Evolutionary conservation across 768 basidiomycete species (phyloP), one percentile per base, ranked within the genome.

Genomic region (Boletus rubroflammeus): DNA sequence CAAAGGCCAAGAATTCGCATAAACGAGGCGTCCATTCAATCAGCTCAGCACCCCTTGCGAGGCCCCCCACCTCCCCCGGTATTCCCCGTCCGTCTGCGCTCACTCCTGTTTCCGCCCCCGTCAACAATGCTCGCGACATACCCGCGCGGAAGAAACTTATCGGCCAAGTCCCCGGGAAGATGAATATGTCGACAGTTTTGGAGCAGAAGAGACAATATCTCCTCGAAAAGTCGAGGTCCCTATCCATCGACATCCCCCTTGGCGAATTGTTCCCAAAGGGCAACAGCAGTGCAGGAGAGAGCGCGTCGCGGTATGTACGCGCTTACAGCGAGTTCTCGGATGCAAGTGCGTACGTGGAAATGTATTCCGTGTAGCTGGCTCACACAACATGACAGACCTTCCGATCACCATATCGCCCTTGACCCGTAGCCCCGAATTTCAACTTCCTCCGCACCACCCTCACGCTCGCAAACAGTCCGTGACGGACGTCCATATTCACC

Each of bases 61-160:
- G 86, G 53, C 90, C 90, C 0, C 90, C 90, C 0, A 93, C 90
- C 2, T 91, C 88, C 3, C 88, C 91, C 17, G 88, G 89, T 10
- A 79, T 81, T 1, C 76, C 76, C 31, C 70, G 76, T 48, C 74
- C 73, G 1, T 63, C 72, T n/a, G 58, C 67, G 15, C 65, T 66
- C n/a, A 57, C 69, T 0, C 61, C 70, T 5, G 45, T 62, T 5
- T 62, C 64, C 4, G 34, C 50, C 39, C 51, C 60, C 23, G 54
- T 56, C 44, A 65, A 44, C 41, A 53, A 60, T 59, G 61, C 55
- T 7, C 72, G 69, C 51, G 74, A 74, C 19, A 51, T 62, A 6
- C 76, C 74, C 19, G 63, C 66, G 3, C 74, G 81, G 58, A 83
- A 79, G 62, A 79, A 81, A 1, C 69, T 87, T 29, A 73, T 90